phyloP scores from a whole-genome alignment of 371 early-diverging fungal genomes.

The Chytridiales sp. region DNA sequence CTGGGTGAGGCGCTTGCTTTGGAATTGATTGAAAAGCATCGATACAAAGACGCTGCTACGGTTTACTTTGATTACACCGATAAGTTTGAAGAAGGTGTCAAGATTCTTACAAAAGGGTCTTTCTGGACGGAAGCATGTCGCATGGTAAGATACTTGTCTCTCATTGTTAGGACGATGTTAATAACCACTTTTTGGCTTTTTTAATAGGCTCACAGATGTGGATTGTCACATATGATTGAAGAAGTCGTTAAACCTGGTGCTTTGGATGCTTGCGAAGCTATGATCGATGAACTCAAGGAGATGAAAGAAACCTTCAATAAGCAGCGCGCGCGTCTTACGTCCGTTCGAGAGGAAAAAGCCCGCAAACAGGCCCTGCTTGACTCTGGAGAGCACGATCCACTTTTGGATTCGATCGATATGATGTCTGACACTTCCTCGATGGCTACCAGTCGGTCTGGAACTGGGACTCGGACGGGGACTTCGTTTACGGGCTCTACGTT shows the following conservation, averaged over 20 bases:
- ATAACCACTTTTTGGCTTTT: slow-evolving; percentile 8
- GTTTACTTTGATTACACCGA: slow-evolving; percentile 63
- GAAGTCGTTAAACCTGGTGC: slow-evolving; percentile 75
- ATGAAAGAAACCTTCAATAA: slow-evolving; percentile 69
- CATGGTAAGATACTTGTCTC: slow-evolving; percentile 7
- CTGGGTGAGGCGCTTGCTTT: slow-evolving; percentile 1
- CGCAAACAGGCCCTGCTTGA: slow-evolving; percentile 16
- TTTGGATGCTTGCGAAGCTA: slow-evolving; percentile 56
- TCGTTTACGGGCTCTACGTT: slow-evolving; percentile 17
- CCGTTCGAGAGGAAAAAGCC: slow-evolving; percentile 33
- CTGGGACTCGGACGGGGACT: slow-evolving; percentile 39
- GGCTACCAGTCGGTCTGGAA: slow-evolving; percentile 67
- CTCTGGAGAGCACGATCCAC: slow-evolving; percentile 57
- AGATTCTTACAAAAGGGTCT: slow-evolving; percentile 63
- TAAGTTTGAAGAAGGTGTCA: slow-evolving; percentile 67
- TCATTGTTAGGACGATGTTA: not conserved
- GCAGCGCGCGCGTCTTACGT: slow-evolving; percentile 39
- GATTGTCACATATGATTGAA: slow-evolving; percentile 68
- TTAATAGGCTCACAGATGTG: slow-evolving; percentile 50
- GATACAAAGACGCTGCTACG: slow-evolving; percentile 60
- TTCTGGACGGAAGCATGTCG: slow-evolving; percentile 66
- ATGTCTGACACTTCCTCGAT: slow-evolving; percentile 91
- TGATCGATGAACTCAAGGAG: slow-evolving; percentile 72
- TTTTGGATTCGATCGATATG: slow-evolving; percentile 85
- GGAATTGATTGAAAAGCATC: slow-evolving; percentile 22